Evolutionary conservation across 345 rosid species (phyloP).

Genomic region (Eucalyptus marginata): DNA sequence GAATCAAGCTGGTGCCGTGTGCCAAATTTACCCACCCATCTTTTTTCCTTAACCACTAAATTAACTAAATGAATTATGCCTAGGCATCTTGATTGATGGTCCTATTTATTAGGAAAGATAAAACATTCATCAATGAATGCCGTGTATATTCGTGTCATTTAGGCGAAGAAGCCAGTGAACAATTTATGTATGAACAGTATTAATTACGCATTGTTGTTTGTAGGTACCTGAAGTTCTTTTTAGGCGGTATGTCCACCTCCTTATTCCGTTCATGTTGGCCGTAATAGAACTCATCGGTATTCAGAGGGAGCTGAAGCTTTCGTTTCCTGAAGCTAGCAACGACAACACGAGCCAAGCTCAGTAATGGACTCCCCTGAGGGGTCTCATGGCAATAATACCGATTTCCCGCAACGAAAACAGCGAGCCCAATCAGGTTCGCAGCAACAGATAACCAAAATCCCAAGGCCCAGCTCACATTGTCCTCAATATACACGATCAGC

Average conservation of each 20-base stretch:
- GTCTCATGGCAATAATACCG: slow-evolving; percentile 14
- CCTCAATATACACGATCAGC: slow-evolving; percentile 23
- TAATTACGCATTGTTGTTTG: neutral
- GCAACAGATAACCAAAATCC: slow-evolving; percentile 31
- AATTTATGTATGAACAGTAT: neutral
- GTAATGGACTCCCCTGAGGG: slow-evolving; percentile 37
- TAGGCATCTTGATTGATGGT: neutral
- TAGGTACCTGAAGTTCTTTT: slow-evolving; percentile 20
- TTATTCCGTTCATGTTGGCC: neutral
- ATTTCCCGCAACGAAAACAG: slow-evolving; percentile 19
- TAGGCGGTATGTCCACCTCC: neutral
- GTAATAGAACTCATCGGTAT: slow-evolving; percentile 17
- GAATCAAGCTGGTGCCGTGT: neutral
- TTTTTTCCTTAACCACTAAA: neutral
- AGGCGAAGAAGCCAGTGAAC: neutral
- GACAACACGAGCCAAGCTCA: slow-evolving; percentile 25
- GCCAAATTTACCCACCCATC: neutral
- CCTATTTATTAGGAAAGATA: neutral
- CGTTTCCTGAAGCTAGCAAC: slow-evolving; percentile 23
- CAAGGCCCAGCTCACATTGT: slow-evolving; percentile 32
- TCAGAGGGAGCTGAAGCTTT: slow-evolving; percentile 7
- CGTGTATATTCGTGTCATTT: neutral
- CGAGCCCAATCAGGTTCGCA: slow-evolving; percentile 12
- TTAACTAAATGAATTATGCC: neutral
- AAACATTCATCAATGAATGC: neutral